Evolutionary conservation across 495 filamentous ascomycete species (phyloP), one percentile per base, ranked within the genome.

Genomic region (Xylaria intraflava): DNA sequence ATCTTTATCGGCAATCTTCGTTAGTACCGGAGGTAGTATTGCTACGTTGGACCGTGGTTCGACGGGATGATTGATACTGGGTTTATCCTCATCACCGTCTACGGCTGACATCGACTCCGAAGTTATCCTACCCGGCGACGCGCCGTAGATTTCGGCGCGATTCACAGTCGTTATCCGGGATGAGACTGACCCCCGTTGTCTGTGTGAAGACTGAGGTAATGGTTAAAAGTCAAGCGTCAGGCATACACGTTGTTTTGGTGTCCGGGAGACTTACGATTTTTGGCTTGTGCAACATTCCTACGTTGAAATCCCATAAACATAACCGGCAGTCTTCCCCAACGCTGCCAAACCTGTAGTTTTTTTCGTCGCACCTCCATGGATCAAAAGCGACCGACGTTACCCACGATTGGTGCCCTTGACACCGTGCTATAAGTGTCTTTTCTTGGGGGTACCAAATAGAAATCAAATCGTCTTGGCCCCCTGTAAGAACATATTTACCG

Each of bases 291-390:
- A 98, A 72, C 90, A 96, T 96, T 44, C 90, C 90, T 24, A 96
- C 90, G 53, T 84, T 93, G 68, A 98, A 98, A 73, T 98, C 93
- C 93, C 93, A 98, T 29, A 98, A 72, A 45, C 96, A 78, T 29
- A 98, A 68, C 49, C 89, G 72, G 60, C 93, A 87, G 65, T 98
- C 93, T 66, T 96, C 90, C 5, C 94, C 94, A 14, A 97, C 94
- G 59, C 87, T 94, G 24, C 94, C 93, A 58, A 98, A 94, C 3
- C 93, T 80, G 62, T 98, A 98, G 55, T 89, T 96, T 55, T 85
- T 79, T 58, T 92, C 89, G 64, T 97, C 93, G 67, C 93, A 97
- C 46, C 90, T 80, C 93, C 93, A 97, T 0, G 89, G 88, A 65
- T 98, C 93, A 61, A 97, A 98, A 3, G 87, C 87, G 12, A 97